Conservation (phyloP, 225 moss, liverwort and hornwort genomes). For the Ulota crispa region DNA sequence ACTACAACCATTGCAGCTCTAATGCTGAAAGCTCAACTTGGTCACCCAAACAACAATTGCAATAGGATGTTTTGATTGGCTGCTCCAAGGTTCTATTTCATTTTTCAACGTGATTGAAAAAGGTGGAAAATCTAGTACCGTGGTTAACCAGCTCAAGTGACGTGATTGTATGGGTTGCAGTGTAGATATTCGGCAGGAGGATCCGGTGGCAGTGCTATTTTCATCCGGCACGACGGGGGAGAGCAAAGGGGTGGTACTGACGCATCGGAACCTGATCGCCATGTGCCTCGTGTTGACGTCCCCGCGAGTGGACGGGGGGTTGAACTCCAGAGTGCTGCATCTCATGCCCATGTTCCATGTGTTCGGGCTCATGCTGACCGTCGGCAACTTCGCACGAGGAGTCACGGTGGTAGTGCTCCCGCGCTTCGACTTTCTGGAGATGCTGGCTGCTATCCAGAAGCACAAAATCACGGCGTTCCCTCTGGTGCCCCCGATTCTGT, state of each 20-base stretch:
- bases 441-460: constrained; percentile 53
- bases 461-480: constrained; percentile 44
- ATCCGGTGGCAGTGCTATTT: constrained; percentile 53
- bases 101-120: too few relatives aligned
- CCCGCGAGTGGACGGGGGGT: background rate
- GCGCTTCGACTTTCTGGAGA: constrained; percentile 52
- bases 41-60: too few relatives aligned
- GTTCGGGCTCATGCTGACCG: constrained; percentile 49
- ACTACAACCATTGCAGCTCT: too few relatives aligned
- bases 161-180: constrained; percentile 4
- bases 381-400: constrained; percentile 35
- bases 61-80: too few relatives aligned
- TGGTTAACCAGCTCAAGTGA: too few relatives aligned
- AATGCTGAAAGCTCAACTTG: too few relatives aligned
- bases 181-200: constrained; percentile 44
- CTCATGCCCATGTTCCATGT: constrained; percentile 75
- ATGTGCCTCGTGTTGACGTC: constrained; percentile 1
- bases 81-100: too few relatives aligned
- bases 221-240: constrained; percentile 87
- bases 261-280: constrained; percentile 65
- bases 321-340: constrained; percentile 18
- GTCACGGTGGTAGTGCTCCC: constrained; percentile 51
- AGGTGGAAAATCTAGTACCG: too few relatives aligned
- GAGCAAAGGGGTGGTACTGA: constrained; percentile 75
- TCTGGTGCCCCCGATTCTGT: constrained; percentile 74